phyloP scores from a whole-genome alignment of 2,329 filamentous ascomycete species.

The Colletotrichum sp. region DNA sequence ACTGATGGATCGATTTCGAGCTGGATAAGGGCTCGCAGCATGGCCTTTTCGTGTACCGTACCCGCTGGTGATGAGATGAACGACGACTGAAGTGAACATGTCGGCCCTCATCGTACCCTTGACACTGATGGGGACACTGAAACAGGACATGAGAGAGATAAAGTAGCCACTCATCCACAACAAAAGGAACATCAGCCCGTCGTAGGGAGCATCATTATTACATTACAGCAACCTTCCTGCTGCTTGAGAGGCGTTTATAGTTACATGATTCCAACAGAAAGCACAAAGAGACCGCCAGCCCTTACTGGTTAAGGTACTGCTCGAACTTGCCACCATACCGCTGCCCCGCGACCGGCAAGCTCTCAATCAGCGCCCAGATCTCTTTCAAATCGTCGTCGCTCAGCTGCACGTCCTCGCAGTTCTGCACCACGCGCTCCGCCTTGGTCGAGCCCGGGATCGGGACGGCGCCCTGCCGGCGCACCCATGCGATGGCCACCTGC shows the following conservation, averaged over 20 bases:
- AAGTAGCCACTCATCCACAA: neutral
- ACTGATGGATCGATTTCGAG: neutral
- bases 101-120: neutral
- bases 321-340: conserved; percentile 42
- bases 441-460: conserved; percentile 71
- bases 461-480: conserved; percentile 57
- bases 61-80: neutral
- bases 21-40: neutral
- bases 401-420: conserved; percentile 54
- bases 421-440: conserved; percentile 63
- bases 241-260: neutral
- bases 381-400: conserved; percentile 53
- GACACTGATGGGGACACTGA: neutral
- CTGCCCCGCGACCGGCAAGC: conserved; percentile 50
- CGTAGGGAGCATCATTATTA: neutral
- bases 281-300: neutral
- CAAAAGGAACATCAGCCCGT: neutral
- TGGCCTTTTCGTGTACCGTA: neutral
- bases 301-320: neutral
- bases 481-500: conserved; percentile 63
- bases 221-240: neutral
- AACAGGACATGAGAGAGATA: neutral
- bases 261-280: neutral
- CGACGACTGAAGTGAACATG: neutral
- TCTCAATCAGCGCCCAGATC: conserved; percentile 54